These are phyloP conservation scores for Mortierella sp. DNA, from an alignment of 371 early-diverging fungal genomes.

Conservation along the genomic window DNA sequence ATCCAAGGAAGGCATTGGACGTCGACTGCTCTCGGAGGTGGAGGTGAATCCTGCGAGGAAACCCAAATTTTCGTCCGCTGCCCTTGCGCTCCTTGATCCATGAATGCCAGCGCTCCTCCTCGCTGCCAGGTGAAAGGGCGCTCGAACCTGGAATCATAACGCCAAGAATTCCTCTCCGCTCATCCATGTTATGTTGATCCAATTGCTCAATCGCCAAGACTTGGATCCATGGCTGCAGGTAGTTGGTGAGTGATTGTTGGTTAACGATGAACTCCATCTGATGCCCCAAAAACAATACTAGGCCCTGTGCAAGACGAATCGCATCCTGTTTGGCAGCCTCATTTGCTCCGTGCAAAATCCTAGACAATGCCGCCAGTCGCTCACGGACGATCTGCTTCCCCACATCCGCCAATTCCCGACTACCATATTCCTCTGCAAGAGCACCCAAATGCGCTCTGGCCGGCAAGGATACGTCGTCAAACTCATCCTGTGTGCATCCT, in stretches of 20 bases:
- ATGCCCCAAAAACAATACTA: constrained; percentile 33
- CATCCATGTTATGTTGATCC: constrained; percentile 53
- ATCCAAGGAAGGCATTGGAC: constrained; percentile 25
- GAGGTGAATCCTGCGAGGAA: constrained; percentile 43
- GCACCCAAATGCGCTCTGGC: constrained; percentile 9
- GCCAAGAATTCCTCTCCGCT: constrained; percentile 37
- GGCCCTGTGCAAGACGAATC: constrained; percentile 30
- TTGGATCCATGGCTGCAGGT: constrained; percentile 43
- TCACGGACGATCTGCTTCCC: constrained; percentile 49
- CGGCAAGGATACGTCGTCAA: constrained; percentile 19
- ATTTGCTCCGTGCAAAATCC: constrained; percentile 42
- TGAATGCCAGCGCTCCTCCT: constrained; percentile 28
- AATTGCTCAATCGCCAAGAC: constrained; percentile 43
- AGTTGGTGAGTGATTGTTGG: constrained; percentile 28
- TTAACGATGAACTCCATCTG: constrained; percentile 40
- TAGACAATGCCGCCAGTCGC: constrained; percentile 39
- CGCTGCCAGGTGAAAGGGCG: not conserved
- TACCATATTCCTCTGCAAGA: constrained; percentile 17
- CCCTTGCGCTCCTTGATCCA: constrained; percentile 37
- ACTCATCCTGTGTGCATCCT: constrained; percentile 45
- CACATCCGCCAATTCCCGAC: constrained; percentile 18
- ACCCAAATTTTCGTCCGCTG: constrained; percentile 43
- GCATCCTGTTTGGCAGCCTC: constrained; percentile 34
- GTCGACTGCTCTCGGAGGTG: constrained; percentile 43
- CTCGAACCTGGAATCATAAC: not conserved